phyloP scores from a whole-genome alignment of 1,284 basidiomycete genomes.

The Moesziomyces parantarcticus region DNA sequence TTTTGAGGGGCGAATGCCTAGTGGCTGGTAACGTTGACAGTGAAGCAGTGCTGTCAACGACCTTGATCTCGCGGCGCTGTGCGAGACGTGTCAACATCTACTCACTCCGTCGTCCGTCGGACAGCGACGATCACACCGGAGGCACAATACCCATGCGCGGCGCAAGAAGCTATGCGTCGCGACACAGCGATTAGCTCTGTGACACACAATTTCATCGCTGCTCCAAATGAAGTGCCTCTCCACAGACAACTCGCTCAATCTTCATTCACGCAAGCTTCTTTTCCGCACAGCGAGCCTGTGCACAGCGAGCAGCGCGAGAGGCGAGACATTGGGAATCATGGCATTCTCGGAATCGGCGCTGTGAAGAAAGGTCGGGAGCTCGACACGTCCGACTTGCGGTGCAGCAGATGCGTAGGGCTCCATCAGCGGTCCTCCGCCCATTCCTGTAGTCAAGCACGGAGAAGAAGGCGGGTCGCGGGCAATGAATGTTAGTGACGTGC shows the following conservation, averaged over 20 bases:
- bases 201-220: neutral
- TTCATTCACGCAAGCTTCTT: too few species aligned
- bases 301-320: neutral
- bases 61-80: too few species aligned
- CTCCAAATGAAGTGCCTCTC: neutral
- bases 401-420: neutral
- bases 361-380: conserved; percentile 4
- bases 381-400: too few species aligned
- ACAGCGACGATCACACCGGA: neutral
- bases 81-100: conserved; percentile 27
- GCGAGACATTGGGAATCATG: neutral
- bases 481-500: conserved; percentile 4
- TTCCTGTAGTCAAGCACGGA: conserved; percentile 41
- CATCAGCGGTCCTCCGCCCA: conserved; percentile 65
- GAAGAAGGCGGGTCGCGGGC: neutral
- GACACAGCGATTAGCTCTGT: neutral
- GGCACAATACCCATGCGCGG: neutral
- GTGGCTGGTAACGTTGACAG: too few species aligned
- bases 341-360: neutral
- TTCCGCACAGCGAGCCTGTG: too few species aligned
- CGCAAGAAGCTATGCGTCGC: too few species aligned
- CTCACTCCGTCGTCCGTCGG: conserved; percentile 1
- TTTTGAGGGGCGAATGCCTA: too few species aligned
- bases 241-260: too few species aligned
- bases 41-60: too few species aligned